phyloP scores from a whole-genome alignment of 140 eudicot genomes.

The Senecio squalidus region DNA sequence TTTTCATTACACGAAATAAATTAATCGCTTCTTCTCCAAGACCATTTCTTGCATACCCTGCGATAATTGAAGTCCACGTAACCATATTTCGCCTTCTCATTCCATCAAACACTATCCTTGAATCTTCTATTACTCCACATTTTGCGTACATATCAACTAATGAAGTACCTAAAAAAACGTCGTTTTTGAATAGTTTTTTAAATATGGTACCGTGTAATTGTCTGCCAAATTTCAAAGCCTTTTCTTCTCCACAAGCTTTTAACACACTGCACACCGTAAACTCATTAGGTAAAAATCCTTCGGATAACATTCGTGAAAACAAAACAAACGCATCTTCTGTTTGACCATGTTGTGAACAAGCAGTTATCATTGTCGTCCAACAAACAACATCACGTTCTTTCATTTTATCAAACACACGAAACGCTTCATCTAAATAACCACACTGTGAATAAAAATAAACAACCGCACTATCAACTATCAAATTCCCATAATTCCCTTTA shows the following conservation, averaged over 20 bases:
- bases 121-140: constrained; percentile 66
- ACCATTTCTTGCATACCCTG: constrained; percentile 81
- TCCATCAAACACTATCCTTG: constrained; percentile 57
- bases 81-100: constrained; percentile 76
- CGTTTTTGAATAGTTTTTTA: constrained; percentile 50
- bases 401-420: constrained; percentile 50
- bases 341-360: constrained; percentile 62
- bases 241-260: constrained; percentile 83
- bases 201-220: constrained; percentile 62
- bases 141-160: constrained; percentile 84
- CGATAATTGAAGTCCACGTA: constrained; percentile 83
- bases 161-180: constrained; percentile 65
- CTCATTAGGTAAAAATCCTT: constrained; percentile 66
- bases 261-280: constrained; percentile 67
- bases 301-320: constrained; percentile 50
- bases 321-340: constrained; percentile 48
- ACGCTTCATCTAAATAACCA: constrained; percentile 47
- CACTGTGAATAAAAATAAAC: constrained; percentile 66
- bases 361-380: constrained; percentile 85
- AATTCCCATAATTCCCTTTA: constrained; percentile 46
- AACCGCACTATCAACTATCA: constrained; percentile 53
- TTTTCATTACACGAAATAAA: constrained; percentile 64
- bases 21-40: constrained; percentile 63
- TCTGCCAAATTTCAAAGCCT: constrained; percentile 56
- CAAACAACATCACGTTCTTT: constrained; percentile 55